Base-by-base conservation (phyloP, 805 yeast species). In the Zygosaccharomyces bailii region DNA sequence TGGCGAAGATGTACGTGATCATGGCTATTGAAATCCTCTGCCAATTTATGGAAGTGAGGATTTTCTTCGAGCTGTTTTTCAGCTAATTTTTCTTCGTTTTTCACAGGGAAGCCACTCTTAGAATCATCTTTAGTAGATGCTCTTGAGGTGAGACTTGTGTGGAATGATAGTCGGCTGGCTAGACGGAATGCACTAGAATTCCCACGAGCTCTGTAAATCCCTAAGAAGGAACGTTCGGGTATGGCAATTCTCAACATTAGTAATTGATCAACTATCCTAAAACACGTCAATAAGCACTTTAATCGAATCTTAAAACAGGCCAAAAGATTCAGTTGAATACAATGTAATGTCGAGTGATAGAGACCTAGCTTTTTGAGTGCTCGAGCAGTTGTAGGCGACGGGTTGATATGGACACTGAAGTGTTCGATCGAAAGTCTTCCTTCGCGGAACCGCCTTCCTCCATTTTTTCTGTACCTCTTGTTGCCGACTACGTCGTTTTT, bases 1-100 rank as follows among this genome's bases (percentile, higher is more conserved):
- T 66, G 67, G 32, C 66, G 62, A 40, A 72, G 44, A 52, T 71
- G 75, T 18, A 69, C 57, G 51, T 72, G 76, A 27, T 68, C 70
- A 50, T 68, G 67, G 11, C 24, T 39, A 14, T 50, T 45, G 34
- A 52, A 54, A 39, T 54, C 57, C 20, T 51, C 50, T 2, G 48
- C 45, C 20, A 49, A 16, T 5, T 24, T 20, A 16, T 46, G 43
- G 31, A 55, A 52, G 11, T 52, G 41, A 4, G 55, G 50, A 40
- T 55, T 50, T 11, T 51, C 43, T 20, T 54, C 50, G 34, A 52
- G 45, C n/a, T 44, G 36, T 35, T 42, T 37, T 32, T 55, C 47
- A 38, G 49, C 54, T 19, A 43, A 44, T 16, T 38, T 44, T 21
- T 52, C 54, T 21, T 37, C 23, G 33, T 52, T 43, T 27, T 53